Evolutionary conservation across 2,329 filamentous ascomycete species (phyloP), one percentile per base, ranked within the genome.

Genomic region (Trichothecium sympodiale): DNA sequence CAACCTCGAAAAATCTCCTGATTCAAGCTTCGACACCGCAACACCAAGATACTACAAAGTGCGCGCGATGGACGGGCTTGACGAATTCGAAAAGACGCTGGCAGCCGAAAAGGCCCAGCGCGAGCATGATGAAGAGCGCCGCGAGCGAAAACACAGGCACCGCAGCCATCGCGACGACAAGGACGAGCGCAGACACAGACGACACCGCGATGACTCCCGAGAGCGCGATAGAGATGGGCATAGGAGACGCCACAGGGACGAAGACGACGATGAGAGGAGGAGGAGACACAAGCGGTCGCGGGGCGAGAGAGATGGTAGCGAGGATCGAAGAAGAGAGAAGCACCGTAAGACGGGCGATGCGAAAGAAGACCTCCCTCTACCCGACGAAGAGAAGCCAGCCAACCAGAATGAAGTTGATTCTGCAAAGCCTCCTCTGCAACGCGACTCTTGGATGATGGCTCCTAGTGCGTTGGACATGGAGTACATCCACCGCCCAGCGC

Each of bases 371-470:
- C 47, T 69, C 0, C 68, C 69, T 2, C 45, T 68, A 4, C 69
- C 67, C 1, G 62, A 74, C 26, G 69, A 74, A 16, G 66, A 69
- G 42, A 61, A 63, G 25, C 40, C 52, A 13, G 40, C 49, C 20
- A 41, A 42, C 13, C 41, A 56, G 43, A 47, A 55, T 6, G 13
- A 44, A 0, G 42, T 51, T 2, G 46, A 51, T 6, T 34, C 41
- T 0, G 31, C 50, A 4, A 56, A 51, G 40, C 31, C 29, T 16
- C 52, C 58, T 1, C 49, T 79, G 23, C 71, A 78, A 45, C 76
- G 93, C 43, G 91, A 96, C 56, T 75, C 82, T 0, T 98, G 93
- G 88, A 98, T 98, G 91, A 80, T 87, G 40, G 81, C 81, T 0
- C 87, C 89, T 0, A 84, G 83, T 0, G 77, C 80, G 0, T 61